A percentile compares a stretch with the other conserved stretches of the same genome.
These are phyloP conservation scores for Dactylellina cionopaga DNA, from an alignment of 2,329 filamentous ascomycete species.

Conservation along the genomic window DNA sequence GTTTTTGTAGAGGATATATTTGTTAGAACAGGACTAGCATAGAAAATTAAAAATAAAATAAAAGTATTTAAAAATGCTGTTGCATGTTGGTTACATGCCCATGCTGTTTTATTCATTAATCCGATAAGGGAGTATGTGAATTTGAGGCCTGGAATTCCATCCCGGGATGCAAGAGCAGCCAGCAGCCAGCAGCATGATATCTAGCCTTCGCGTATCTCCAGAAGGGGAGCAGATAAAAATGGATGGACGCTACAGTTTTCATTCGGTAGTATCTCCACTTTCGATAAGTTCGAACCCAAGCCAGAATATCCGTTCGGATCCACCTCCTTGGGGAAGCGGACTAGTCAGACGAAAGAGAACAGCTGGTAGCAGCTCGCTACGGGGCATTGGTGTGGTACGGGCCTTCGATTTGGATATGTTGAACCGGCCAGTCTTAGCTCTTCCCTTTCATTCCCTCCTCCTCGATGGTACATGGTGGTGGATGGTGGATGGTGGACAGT, in stretches of 20 bases:
- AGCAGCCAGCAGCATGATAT: too few species aligned
- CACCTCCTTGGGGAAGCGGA: conserved; percentile 50
- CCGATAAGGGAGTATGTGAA: too few species aligned
- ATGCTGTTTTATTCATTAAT: too few species aligned
- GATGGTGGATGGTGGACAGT: conserved; percentile 30
- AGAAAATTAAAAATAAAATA: too few species aligned
- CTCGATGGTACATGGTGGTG: not conserved
- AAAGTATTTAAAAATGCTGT: too few species aligned
- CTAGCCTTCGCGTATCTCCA: too few species aligned
- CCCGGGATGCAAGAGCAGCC: too few species aligned
- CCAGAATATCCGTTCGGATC: conserved; percentile 45
- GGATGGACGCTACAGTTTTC: conserved; percentile 38
- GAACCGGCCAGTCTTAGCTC: conserved; percentile 4
- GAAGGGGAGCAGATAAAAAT: too few species aligned
- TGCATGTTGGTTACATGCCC: too few species aligned
- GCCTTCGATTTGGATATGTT: conserved; percentile 44
- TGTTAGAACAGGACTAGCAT: too few species aligned
- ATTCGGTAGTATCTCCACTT: conserved; percentile 10
- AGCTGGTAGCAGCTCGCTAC: conserved; percentile 32
- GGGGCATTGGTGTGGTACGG: conserved; percentile 29
- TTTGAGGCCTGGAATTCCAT: too few species aligned
- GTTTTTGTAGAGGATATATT: conserved; percentile 4
- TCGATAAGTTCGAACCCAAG: conserved; percentile 27
- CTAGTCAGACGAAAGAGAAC: conserved; percentile 27
- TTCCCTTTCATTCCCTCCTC: too few species aligned